Evolutionary conservation across 2,329 filamentous ascomycete species (phyloP).

Genomic region (Talaromyces funiculosus): DNA sequence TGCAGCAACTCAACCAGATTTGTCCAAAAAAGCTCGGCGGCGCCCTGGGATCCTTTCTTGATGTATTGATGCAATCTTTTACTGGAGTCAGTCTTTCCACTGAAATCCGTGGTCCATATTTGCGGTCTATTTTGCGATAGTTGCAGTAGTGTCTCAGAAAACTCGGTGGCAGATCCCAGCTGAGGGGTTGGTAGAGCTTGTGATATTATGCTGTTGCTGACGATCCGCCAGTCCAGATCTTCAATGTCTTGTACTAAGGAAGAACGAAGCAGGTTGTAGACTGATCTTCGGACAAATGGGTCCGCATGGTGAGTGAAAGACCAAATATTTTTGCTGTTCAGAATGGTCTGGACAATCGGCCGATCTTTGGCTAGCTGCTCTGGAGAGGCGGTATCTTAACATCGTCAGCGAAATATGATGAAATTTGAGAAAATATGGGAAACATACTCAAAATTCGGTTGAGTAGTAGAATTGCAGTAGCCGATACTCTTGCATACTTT

Average conservation of each 20-base stretch:
- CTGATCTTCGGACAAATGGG: slow-evolving; percentile 51
- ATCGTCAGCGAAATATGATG: slow-evolving; percentile 15
- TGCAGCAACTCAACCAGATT: slow-evolving; percentile 58
- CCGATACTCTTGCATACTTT: slow-evolving; percentile 77
- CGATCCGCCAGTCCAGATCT: slow-evolving; percentile 56
- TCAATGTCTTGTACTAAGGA: slow-evolving; percentile 45
- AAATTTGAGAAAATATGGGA: neutral
- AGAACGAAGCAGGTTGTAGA: slow-evolving; percentile 52
- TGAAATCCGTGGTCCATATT: slow-evolving; percentile 66
- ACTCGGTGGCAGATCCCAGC: slow-evolving; percentile 65
- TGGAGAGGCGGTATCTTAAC: slow-evolving; percentile 28
- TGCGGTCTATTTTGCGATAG: slow-evolving; percentile 62
- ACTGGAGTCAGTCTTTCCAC: slow-evolving; percentile 50
- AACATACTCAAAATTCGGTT: slow-evolving; percentile 47
- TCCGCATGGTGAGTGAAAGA: slow-evolving; percentile 53
- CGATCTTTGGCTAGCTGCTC: slow-evolving; percentile 56
- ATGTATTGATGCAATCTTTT: slow-evolving; percentile 66
- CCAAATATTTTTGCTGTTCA: slow-evolving; percentile 60
- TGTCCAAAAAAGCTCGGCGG: slow-evolving; percentile 66
- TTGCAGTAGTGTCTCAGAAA: slow-evolving; percentile 59
- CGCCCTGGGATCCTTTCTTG: slow-evolving; percentile 77
- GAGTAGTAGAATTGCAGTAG: slow-evolving; percentile 52
- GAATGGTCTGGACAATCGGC: slow-evolving; percentile 58
- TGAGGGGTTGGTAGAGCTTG: slow-evolving; percentile 71
- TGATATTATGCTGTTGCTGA: slow-evolving; percentile 65